Conservation (phyloP, 345 rosid genomes). For the Murraya paniculata region DNA sequence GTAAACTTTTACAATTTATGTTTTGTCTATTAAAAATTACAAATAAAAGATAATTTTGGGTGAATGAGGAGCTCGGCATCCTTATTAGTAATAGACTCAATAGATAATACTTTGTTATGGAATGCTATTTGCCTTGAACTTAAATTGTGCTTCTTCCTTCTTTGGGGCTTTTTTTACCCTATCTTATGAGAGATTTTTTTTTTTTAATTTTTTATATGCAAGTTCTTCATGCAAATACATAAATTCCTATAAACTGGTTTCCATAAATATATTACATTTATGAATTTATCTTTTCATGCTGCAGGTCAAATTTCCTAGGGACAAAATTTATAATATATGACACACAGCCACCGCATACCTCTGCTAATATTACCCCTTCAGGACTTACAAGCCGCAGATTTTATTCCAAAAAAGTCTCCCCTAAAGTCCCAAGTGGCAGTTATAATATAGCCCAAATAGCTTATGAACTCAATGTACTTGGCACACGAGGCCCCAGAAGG, state of each 20-base stretch:
- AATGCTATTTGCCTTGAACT: neutral
- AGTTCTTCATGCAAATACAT: neutral
- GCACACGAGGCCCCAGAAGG: conserved; percentile 62
- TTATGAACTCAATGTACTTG: conserved; percentile 60
- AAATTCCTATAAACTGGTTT: neutral
- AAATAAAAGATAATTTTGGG: neutral
- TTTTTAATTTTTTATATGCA: neutral
- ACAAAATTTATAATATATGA: conserved; percentile 64
- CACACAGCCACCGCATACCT: conserved; percentile 45
- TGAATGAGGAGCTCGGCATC: neutral
- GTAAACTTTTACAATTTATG: neutral
- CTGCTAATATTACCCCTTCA: conserved; percentile 28
- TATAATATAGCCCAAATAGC: conserved; percentile 55
- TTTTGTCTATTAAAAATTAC: neutral
- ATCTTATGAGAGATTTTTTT: neutral
- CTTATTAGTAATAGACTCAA: neutral
- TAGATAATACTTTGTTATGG: neutral
- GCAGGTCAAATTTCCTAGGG: conserved; percentile 67
- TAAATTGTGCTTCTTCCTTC: neutral
- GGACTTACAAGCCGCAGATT: conserved; percentile 53
- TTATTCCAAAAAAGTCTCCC: conserved; percentile 60
- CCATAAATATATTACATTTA: neutral
- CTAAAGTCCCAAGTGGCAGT: conserved; percentile 62
- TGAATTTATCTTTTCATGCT: neutral
- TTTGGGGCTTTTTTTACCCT: neutral